Conservation (phyloP, 345 rosid genomes). For the Hibiscus syriacus region DNA sequence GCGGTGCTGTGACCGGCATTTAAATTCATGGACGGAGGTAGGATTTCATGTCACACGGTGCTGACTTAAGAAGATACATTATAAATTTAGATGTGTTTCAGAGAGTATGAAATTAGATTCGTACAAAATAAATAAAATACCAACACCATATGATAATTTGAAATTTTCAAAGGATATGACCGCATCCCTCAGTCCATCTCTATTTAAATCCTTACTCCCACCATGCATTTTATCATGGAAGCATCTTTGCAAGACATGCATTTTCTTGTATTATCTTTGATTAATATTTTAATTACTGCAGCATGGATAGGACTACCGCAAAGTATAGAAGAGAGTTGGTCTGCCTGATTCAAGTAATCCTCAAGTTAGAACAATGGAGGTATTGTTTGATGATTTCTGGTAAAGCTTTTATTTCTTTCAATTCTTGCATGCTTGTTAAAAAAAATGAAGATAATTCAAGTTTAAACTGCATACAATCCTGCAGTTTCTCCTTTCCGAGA, state of each 20-base stretch:
- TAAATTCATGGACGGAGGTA: no score
- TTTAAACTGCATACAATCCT: neutral
- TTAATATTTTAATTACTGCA: constrained; percentile 5
- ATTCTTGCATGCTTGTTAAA: no score
- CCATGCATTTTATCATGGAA: neutral
- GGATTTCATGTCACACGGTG: no score
- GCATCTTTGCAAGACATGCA: neutral
- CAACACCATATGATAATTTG: no score
- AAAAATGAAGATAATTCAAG: neutral
- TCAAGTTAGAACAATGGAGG: constrained; percentile 32
- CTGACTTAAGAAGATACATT: no score
- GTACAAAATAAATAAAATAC: no score
- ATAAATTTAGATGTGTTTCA: no score
- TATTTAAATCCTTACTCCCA: no score
- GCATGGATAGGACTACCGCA: constrained; percentile 37
- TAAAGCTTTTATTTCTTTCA: neutral
- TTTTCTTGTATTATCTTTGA: neutral
- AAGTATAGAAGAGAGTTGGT: constrained; percentile 39
- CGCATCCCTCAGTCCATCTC: no score
- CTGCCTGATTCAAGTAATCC: constrained; percentile 19
- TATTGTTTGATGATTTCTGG: constrained; percentile 10
- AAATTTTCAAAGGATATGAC: no score
- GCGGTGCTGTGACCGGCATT: no score
- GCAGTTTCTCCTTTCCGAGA: neutral
- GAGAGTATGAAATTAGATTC: no score